Base-by-base conservation (phyloP, 164 flowering plant species). In the Tinospora cordifolia region DNA sequence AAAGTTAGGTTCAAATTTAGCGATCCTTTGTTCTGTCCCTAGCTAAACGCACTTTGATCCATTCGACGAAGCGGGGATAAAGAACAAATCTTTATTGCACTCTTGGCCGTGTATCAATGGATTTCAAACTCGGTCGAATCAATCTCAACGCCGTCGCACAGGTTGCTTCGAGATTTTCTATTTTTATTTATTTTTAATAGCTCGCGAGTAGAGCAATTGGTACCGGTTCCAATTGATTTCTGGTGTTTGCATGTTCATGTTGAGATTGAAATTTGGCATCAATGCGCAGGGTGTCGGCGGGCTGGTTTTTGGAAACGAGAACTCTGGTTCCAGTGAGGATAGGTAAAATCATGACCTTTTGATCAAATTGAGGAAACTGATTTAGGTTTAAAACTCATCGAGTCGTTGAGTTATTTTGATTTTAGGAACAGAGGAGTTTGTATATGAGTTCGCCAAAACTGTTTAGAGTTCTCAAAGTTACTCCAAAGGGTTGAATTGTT, bases 261-360 rank as follows among this genome's bases (percentile, higher is more conserved):
- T 49, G 22, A 46, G 19, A 24, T 12, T 65, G 65, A 38, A 72
- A 57, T 65, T 36, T 17, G 44, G 4, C 19, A 47, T 40, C 0
- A 17, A 26, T 59, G 41, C 78, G 79, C 89, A 94, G 96, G 97
- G 97, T 27, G 93, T 91, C 71, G 94, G 91, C 66, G 94, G 94
- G 68, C 88, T 85, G 62, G 92, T 93, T 65, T 91, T 93, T 62
- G 89, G 97, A 26, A 89, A 87, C 75, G 97, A 93, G 46, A 90
- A 75, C 76, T 81, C 93, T 40, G 72, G 75, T 72, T 82, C 92
- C 15, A 89, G 62, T 75, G 98, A 91, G 73, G 97, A 93, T 71
- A 88, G 96, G 98, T 89, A 82, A 67, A 34, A 22, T 57, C 3
- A 24, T 5, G n/a, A 46, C 47, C 13, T 1, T 26, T 46, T 19